These are phyloP conservation scores for Globisporangium megalacanthum DNA, from an alignment of 352 stramenopile species.

Conservation along the genomic window DNA sequence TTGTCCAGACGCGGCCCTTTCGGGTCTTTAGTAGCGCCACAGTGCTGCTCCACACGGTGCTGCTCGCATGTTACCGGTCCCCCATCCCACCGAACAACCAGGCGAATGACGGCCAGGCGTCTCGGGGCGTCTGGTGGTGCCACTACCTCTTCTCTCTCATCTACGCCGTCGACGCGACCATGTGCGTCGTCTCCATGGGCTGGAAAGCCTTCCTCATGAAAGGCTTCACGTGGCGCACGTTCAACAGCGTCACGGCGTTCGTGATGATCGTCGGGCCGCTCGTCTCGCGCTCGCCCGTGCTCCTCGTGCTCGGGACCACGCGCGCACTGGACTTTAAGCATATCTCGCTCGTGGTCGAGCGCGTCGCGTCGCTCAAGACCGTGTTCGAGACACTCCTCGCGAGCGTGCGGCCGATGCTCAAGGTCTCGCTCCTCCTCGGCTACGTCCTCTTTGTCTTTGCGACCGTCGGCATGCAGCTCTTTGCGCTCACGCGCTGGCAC, in stretches of 20 bases:
- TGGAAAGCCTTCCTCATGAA: slow-evolving; percentile 84
- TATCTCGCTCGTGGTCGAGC: slow-evolving; percentile 70
- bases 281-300: slow-evolving; percentile 48
- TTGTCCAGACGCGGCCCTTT: slow-evolving; percentile 65
- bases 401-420: slow-evolving; percentile 62
- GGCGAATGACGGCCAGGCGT: no score
- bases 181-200: slow-evolving; percentile 66
- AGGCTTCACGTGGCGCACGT: slow-evolving; percentile 73
- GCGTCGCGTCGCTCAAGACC: slow-evolving; percentile 57
- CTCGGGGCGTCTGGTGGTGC: slow-evolving; percentile 54
- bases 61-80: slow-evolving; percentile 71
- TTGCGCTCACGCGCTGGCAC: slow-evolving; percentile 75
- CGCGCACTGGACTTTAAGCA: slow-evolving; percentile 82
- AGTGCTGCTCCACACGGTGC: slow-evolving; percentile 63
- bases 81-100: no score
- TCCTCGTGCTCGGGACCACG: slow-evolving; percentile 75
- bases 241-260: slow-evolving; percentile 69
- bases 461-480: slow-evolving; percentile 77
- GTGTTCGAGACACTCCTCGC: slow-evolving; percentile 71
- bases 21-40: slow-evolving; percentile 52
- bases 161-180: slow-evolving; percentile 64
- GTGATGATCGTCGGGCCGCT: slow-evolving; percentile 69
- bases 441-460: slow-evolving; percentile 83
- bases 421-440: slow-evolving; percentile 73
- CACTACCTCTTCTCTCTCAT: slow-evolving; percentile 80